Conservation (phyloP, 805 yeast species). For the Brettanomyces nanus region DNA sequence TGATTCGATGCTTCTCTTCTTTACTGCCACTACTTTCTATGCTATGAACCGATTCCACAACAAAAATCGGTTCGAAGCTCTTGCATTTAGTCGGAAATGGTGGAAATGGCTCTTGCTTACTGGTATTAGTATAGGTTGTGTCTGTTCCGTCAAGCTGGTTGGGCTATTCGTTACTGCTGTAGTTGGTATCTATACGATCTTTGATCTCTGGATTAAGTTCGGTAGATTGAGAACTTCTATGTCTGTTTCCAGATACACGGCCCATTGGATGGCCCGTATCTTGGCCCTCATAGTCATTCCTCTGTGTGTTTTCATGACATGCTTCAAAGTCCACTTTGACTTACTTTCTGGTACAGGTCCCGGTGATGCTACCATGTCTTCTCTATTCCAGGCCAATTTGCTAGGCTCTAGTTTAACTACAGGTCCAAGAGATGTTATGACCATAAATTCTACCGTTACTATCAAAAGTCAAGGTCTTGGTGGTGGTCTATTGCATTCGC, state of each 20-base stretch:
- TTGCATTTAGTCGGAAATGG: conserved; percentile 67
- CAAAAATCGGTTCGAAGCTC: conserved; percentile 36
- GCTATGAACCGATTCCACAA: conserved; percentile 67
- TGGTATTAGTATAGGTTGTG: conserved; percentile 83
- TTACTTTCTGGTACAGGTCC: conserved; percentile 77
- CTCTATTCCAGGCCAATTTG: conserved; percentile 74
- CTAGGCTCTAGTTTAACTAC: conserved; percentile 51
- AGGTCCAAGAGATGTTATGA: conserved; percentile 58
- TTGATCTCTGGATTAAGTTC: conserved; percentile 84
- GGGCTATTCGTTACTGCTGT: conserved; percentile 85
- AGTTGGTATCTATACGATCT: conserved; percentile 86
- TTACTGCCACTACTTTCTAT: conserved; percentile 77
- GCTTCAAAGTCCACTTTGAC: conserved; percentile 76
- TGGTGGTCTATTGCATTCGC: conserved; percentile 81
- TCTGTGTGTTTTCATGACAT: conserved; percentile 51
- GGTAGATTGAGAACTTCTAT: conserved; percentile 43
- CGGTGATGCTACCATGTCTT: conserved; percentile 61
- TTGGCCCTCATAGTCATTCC: conserved; percentile 66
- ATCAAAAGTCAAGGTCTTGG: conserved; percentile 63
- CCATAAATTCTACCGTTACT: conserved; percentile 50
- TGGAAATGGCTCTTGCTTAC: conserved; percentile 87
- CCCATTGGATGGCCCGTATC: conserved; percentile 70
- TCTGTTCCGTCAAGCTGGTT: conserved; percentile 92
- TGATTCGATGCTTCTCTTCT: conserved; percentile 85
- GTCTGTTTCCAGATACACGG: conserved; percentile 26